phyloP scores from a whole-genome alignment of 108 stramenopile genomes.

The Cylindrotheca closterium region DNA sequence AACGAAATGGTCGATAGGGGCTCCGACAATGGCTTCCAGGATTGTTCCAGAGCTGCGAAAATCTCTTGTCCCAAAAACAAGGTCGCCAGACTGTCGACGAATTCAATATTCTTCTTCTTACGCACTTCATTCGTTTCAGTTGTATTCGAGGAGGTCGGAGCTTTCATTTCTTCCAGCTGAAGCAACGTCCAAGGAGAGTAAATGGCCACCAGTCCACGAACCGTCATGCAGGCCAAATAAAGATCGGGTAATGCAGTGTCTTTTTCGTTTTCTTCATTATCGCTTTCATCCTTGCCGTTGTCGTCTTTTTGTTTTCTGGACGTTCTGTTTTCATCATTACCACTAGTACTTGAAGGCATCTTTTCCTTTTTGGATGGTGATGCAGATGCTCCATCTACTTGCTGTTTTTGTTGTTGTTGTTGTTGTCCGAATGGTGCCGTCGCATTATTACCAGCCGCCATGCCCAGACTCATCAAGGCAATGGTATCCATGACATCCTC shows the following conservation, averaged over 20 bases:
- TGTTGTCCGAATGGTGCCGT: neutral
- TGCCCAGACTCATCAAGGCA: neutral
- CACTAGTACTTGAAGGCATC: neutral
- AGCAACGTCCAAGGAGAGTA: conserved; percentile 21
- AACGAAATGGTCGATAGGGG: conserved; percentile 17
- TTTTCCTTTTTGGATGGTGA: neutral
- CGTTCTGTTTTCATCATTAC: neutral
- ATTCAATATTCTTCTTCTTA: conserved; percentile 3
- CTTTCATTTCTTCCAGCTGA: neutral
- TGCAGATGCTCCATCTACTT: neutral
- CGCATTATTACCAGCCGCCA: neutral
- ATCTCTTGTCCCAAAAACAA: conserved; percentile 28
- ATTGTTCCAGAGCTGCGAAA: conserved; percentile 9
- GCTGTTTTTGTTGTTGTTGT: neutral
- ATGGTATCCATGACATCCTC: neutral
- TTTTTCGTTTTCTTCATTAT: neutral
- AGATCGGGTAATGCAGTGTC: neutral
- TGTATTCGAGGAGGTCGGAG: neutral
- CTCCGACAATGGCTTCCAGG: conserved; percentile 8
- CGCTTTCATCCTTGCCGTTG: neutral
- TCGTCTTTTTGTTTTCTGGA: neutral
- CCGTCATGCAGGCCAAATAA: conserved; percentile 18
- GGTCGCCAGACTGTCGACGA: conserved; percentile 11
- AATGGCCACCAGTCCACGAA: conserved; percentile 17
- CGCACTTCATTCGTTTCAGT: neutral